A percentile compares a stretch with the other conserved stretches of the same genome.
Conservation (phyloP, 192 early-diverging fungal genomes). For the Gigaspora rosea region DNA sequence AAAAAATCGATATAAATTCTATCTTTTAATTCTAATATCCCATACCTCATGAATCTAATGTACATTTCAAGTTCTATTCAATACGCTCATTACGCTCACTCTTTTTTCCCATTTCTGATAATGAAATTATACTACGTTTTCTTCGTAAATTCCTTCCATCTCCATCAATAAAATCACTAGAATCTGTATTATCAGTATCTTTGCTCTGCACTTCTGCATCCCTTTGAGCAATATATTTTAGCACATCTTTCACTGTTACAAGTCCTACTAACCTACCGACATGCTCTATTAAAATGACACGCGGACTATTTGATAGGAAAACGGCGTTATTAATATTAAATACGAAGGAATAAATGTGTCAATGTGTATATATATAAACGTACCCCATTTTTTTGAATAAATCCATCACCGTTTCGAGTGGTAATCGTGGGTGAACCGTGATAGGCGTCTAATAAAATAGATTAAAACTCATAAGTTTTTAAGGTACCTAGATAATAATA, state of each 20-base stretch:
- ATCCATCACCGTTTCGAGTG: slow-evolving; percentile 76
- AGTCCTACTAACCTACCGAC: slow-evolving; percentile 64
- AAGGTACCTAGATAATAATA: neutral
- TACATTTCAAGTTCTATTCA: too few species aligned
- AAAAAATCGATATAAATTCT: too few species aligned
- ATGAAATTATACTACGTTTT: neutral
- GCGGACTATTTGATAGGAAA: slow-evolving; percentile 47
- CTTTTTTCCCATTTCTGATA: neutral
- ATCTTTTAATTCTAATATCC: too few species aligned
- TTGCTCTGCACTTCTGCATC: slow-evolving; percentile 42
- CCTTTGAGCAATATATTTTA: slow-evolving; percentile 58
- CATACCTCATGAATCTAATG: too few species aligned
- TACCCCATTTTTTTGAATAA: slow-evolving; percentile 83
- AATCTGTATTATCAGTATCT: neutral
- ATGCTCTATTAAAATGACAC: slow-evolving; percentile 68
- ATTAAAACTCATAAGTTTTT: neutral
- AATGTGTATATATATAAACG: neutral
- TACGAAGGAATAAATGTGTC: neutral
- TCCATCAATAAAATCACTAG: neutral
- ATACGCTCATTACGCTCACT: neutral
- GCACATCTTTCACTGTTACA: slow-evolving; percentile 76
- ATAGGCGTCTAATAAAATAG: slow-evolving; percentile 63
- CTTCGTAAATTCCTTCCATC: neutral
- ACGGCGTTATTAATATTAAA: neutral
- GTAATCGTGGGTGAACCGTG: slow-evolving; percentile 66